Base-by-base conservation (phyloP, 2,329 filamentous ascomycete species). In the Cordyceps fumosorosea region DNA sequence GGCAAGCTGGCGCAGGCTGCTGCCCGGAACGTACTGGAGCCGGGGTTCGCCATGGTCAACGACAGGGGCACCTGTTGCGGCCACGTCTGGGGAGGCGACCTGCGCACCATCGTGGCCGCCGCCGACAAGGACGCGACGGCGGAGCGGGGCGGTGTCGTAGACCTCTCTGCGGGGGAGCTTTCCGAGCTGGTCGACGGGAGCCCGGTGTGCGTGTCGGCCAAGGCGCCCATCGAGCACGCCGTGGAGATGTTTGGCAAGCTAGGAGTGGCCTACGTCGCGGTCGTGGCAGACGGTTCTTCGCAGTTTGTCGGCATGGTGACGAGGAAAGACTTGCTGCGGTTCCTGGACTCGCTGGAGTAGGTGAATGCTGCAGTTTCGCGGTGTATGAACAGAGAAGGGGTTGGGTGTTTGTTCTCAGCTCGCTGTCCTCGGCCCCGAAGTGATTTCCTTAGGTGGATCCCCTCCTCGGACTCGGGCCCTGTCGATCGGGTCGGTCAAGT, bases 171-270 rank as follows among this genome's bases (percentile, higher is more conserved):
- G 14, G 73, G 71, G 5, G 63, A 69, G 53, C 66, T 85, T 14
- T 72, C 74, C 0, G 74, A 72, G 1, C 81, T 84, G 65, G 76
- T 86, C 1, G 83, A 85, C 67, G 73, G 78, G 1, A 84, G 80
- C 18, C 82, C 82, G 1, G 64, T 85, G 62, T 78, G 72, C 1
- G 69, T 85, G 6, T 79, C 75, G 60, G 76, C 75, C 1, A 76
- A 77, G 51, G 81, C 83, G 50, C 83, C 83, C 11, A 75, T 86
- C 66, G 84, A 86, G 69, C 83, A 83, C 69, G 81, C 78, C 0
- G 80, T 84, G 1, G 83, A 85, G 70, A 81, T 86, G 78, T 85
- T 86, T 73, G 78, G 78, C 3, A 84, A 84, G 67, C 67, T 86
- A 48, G 83, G 83, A 0, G 65, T 85, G 65, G 71, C 82, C 63